phyloP scores from a whole-genome alignment of 1,284 basidiomycete species.

The Leccinum huronense region DNA sequence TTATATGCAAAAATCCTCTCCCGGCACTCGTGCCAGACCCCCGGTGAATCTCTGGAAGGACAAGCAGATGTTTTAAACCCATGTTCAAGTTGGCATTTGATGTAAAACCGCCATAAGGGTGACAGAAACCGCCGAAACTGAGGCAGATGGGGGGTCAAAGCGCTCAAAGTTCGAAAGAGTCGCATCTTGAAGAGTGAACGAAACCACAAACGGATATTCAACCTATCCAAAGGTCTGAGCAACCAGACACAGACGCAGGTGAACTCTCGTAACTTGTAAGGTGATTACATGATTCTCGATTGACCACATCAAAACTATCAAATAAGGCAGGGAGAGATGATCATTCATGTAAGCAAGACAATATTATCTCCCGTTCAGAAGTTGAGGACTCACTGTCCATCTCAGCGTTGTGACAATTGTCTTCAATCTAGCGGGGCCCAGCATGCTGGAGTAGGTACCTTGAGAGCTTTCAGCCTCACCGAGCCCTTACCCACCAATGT shows the following conservation, averaged over 20 bases:
- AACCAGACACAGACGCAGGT: not conserved
- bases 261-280: not conserved
- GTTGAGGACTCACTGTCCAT: not conserved
- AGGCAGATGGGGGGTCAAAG: not conserved
- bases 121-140: not conserved
- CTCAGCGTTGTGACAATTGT: not conserved
- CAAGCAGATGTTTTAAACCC: not conserved
- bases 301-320: not conserved
- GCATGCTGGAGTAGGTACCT: not conserved
- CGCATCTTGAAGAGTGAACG: not conserved
- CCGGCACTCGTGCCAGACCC: not conserved
- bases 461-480: not conserved
- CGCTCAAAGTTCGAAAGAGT: not conserved
- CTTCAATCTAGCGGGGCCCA: not conserved
- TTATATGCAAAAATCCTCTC: not conserved
- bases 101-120: not conserved
- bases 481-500: not conserved
- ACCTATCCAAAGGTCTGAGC: not conserved
- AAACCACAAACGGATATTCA: not conserved
- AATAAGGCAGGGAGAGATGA: not conserved
- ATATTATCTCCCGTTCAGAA: not conserved
- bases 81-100: not conserved
- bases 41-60: not conserved
- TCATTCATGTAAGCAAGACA: not conserved
- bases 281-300: too few species aligned